Evolutionary conservation across 306 rosid genomes (phyloP).

Genomic region (Amphicarpaea edgeworthii): DNA sequence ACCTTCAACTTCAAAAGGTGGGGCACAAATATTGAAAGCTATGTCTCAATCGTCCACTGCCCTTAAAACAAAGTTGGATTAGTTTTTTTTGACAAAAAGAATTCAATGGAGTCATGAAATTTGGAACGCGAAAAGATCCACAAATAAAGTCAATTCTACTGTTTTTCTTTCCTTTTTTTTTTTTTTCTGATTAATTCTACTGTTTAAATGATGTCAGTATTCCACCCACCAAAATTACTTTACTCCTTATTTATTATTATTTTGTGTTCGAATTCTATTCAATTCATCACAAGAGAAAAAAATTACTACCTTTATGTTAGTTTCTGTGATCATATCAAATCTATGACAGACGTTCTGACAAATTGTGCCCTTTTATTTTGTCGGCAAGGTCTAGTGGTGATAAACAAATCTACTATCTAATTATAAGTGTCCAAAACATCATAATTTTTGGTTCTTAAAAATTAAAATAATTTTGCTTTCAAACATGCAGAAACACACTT

Average conservation of each 20-base stretch:
- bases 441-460: not conserved
- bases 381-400: constrained; percentile 38
- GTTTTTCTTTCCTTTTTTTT: no score
- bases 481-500: not conserved
- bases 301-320: constrained; percentile 3
- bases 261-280: not conserved
- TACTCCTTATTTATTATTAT: not conserved
- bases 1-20: constrained; percentile 29
- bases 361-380: constrained; percentile 9
- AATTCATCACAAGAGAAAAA: not conserved
- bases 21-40: constrained; percentile 37
- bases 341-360: constrained; percentile 15
- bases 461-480: not conserved
- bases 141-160: constrained; percentile 45
- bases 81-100: constrained; percentile 21
- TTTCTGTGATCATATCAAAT: constrained; percentile 20
- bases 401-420: not conserved
- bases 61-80: constrained; percentile 16
- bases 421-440: not conserved
- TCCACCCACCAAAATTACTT: constrained; percentile 27
- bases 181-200: no score
- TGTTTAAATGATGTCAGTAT: constrained; percentile 31
- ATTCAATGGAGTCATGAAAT: constrained; percentile 39
- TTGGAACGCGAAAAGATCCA: no score
- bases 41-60: not conserved